A percentile compares a stretch with the other conserved stretches of the same genome.
Conservation (phyloP, 164 flowering plant genomes). For the Platanus orientalis region DNA sequence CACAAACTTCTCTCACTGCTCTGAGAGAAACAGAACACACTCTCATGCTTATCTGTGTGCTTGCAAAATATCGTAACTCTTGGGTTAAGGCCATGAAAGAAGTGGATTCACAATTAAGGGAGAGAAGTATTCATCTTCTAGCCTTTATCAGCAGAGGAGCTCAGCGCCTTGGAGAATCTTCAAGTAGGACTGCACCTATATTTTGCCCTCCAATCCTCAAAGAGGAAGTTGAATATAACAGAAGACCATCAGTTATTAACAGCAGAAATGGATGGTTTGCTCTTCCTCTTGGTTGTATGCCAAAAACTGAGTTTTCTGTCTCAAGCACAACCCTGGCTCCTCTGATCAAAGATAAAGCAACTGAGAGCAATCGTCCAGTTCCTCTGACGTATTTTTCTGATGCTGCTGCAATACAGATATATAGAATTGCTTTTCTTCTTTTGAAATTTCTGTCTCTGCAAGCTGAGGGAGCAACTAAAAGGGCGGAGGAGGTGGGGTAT, state of each 20-base stretch:
- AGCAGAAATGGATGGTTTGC: conserved; percentile 90
- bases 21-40: conserved; percentile 76
- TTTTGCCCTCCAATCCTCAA: conserved; percentile 55
- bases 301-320: conserved; percentile 29
- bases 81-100: conserved; percentile 75
- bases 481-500: conserved; percentile 82
- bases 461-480: conserved; percentile 73
- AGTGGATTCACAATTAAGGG: conserved; percentile 66
- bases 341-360: conserved; percentile 31
- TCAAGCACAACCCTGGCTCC: conserved; percentile 32
- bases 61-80: conserved; percentile 55
- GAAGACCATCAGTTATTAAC: conserved; percentile 50
- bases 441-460: conserved; percentile 72
- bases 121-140: conserved; percentile 80
- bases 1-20: conserved; percentile 46
- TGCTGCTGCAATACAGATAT: conserved; percentile 58
- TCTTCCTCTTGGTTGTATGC: conserved; percentile 43
- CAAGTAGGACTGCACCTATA: conserved; percentile 42
- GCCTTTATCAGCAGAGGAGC: conserved; percentile 78
- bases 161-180: conserved; percentile 54
- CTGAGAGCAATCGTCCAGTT: conserved; percentile 18
- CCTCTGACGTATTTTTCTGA: conserved; percentile 58
- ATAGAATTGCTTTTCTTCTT: conserved; percentile 64
- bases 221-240: conserved; percentile 57
- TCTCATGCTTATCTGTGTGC: conserved; percentile 61